Evolutionary conservation across 2,329 filamentous ascomycete genomes (phyloP).

Genomic region (Claviceps pazoutovae): DNA sequence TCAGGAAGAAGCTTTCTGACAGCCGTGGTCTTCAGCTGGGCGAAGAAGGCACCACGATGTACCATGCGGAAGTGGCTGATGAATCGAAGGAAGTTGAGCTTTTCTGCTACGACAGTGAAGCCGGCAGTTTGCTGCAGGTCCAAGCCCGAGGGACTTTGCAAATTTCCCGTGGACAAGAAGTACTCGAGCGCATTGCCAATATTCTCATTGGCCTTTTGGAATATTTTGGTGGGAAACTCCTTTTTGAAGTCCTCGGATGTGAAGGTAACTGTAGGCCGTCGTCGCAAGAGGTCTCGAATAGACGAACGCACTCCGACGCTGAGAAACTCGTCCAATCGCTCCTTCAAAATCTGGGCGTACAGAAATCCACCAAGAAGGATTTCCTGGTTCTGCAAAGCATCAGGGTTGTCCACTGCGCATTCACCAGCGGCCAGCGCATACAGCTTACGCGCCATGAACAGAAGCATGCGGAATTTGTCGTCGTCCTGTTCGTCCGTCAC

Average conservation of each 20-base stretch:
- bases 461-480: slow-evolving; percentile 85
- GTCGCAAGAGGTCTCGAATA: slow-evolving; percentile 43
- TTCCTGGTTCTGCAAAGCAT: slow-evolving; percentile 93
- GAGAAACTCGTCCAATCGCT: slow-evolving; percentile 82
- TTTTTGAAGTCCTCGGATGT: slow-evolving; percentile 62
- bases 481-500: slow-evolving; percentile 72
- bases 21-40: slow-evolving; percentile 90
- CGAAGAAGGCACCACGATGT: slow-evolving; percentile 97
- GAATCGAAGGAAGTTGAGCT: slow-evolving; percentile 97
- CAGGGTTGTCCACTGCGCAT: slow-evolving; percentile 86
- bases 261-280: slow-evolving; percentile 53
- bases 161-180: slow-evolving; percentile 89
- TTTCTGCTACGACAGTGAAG: slow-evolving; percentile 93
- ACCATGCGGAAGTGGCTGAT: slow-evolving; percentile 99
- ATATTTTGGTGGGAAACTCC: slow-evolving; percentile 66
- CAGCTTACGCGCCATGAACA: slow-evolving; percentile 94
- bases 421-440: slow-evolving; percentile 88
- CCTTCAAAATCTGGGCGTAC: slow-evolving; percentile 91
- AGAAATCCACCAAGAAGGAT: slow-evolving; percentile 85
- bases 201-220: slow-evolving; percentile 75
- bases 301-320: slow-evolving; percentile 35
- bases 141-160: slow-evolving; percentile 79
- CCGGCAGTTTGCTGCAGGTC: slow-evolving; percentile 91
- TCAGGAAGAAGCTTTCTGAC: slow-evolving; percentile 91
- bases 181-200: slow-evolving; percentile 81